Base-by-base conservation (phyloP, 2,329 filamentous ascomycete species). In the Calonectria honghensis region DNA sequence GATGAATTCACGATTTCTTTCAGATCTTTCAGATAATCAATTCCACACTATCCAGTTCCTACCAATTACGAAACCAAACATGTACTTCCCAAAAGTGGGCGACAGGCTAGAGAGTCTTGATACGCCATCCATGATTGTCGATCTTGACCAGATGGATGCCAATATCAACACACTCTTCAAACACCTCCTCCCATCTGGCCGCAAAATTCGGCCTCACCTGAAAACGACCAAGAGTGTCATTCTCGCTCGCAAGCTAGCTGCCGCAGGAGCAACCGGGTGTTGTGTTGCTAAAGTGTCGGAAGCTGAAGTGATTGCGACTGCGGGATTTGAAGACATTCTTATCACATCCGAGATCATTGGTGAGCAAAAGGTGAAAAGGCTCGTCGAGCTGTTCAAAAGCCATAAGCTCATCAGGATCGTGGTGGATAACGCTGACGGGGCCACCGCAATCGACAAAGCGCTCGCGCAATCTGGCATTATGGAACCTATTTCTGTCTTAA, bases 71-170 rank as follows among this genome's bases (percentile, higher is more conserved):
- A 32, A 32, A n/a, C 13, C n/a, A 24, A 29, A 20, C 57, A 61
- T 61, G 57, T 70, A 70, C 54, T 50, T 59, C 9, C 68, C 68
- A 6, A 37, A 48, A 16, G 31, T 71, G 9, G 69, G 69, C 24
- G 69, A 71, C 41, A 18, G 69, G 59, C 61, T 71, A 18, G 61
- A 71, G 37, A 71, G 69, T 72, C 88, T 91, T 54, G 89, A 91
- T 78, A 91, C 89, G 0, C 89, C 89, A 1, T 90, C 88, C 68
- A 90, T 91, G 88, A 85, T 91, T 57, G 89, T 90, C 59, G 86
- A 90, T 67, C 85, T 90, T 13, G 85, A 88, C 71, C 80, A 88
- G 5, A 89, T 90, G 87, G 88, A 90, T 73, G 76, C 82, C 76
- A 90, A 90, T 80, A 87, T 90, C 75, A 75, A 82, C 14, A 88